These are phyloP conservation scores for Globisporangium nunn DNA, from an alignment of 352 stramenopile species.

Conservation along the genomic window DNA sequence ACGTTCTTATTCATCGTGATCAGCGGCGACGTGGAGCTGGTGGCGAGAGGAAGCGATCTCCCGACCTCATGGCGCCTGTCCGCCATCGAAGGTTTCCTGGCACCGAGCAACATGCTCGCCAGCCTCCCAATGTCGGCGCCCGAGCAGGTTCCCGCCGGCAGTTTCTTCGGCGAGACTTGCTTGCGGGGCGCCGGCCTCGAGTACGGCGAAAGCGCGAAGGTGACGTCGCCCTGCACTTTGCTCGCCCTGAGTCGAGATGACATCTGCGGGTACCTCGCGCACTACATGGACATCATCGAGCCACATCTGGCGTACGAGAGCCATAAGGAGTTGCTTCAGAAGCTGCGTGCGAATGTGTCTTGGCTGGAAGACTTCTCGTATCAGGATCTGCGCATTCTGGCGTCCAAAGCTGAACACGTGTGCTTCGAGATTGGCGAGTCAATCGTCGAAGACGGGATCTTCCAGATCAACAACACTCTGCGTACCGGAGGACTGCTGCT, in stretches of 20 bases:
- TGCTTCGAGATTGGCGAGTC: conserved; percentile 33
- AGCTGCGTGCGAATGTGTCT: conserved; percentile 29
- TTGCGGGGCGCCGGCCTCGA: conserved; percentile 25
- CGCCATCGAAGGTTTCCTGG: conserved; percentile 7
- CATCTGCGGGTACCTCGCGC: conserved; percentile 46
- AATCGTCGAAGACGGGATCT: conserved; percentile 35
- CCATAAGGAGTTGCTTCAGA: conserved; percentile 41
- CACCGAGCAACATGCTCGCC: not conserved
- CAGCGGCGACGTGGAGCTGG: conserved; percentile 36
- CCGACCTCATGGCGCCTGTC: conserved; percentile 13
- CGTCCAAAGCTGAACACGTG: conserved; percentile 29
- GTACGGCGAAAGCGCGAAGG: conserved; percentile 45
- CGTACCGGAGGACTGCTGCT: conserved; percentile 25
- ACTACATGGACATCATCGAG: conserved; percentile 63
- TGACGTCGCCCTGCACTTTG: conserved; percentile 23
- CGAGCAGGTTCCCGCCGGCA: conserved; percentile 31
- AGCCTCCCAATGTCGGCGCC: conserved; percentile 6
- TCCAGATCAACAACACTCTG: conserved; percentile 14
- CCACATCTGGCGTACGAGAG: conserved; percentile 49
- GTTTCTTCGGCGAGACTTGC: conserved; percentile 60
- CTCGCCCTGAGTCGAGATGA: conserved; percentile 48
- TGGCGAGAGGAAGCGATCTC: conserved; percentile 1
- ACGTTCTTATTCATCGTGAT: conserved; percentile 67
- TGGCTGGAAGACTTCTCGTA: conserved; percentile 40
- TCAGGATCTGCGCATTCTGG: conserved; percentile 45